These are phyloP conservation scores for Wickerhamomyces tratensis DNA, from an alignment of 805 yeast genomes.

Conservation along the genomic window DNA sequence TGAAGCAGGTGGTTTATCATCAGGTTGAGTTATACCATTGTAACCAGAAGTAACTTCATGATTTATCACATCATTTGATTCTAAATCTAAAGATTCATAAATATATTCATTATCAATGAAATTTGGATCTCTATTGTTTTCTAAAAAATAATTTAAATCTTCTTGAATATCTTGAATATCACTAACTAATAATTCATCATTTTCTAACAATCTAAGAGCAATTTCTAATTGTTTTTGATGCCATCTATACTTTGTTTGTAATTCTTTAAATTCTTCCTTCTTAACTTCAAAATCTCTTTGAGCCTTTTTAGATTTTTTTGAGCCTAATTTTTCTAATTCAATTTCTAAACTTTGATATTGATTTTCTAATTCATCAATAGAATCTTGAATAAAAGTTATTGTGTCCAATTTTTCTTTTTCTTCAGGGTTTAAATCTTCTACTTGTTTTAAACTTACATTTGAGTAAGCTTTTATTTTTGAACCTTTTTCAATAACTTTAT, in stretches of 20 bases:
- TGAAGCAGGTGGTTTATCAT: neutral
- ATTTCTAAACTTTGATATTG: conserved; percentile 74
- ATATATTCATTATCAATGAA: conserved; percentile 90
- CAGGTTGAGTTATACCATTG: conserved; percentile 4
- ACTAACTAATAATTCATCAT: conserved; percentile 69
- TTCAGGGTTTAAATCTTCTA: conserved; percentile 56
- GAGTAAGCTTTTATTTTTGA: conserved; percentile 91
- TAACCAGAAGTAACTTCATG: conserved; percentile 34
- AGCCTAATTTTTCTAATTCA: conserved; percentile 46
- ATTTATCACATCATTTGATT: conserved; percentile 41
- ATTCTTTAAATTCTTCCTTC: conserved; percentile 52
- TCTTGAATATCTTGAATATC: conserved; percentile 71
- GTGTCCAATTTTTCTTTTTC: conserved; percentile 74
- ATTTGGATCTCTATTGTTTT: conserved; percentile 83
- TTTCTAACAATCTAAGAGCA: conserved; percentile 67
- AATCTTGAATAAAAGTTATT: conserved; percentile 53
- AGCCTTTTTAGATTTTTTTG: conserved; percentile 47
- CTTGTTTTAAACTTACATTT: conserved; percentile 77
- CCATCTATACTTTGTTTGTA: conserved; percentile 63
- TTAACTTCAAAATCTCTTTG: conserved; percentile 43
- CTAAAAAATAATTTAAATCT: conserved; percentile 86
- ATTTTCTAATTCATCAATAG: conserved; percentile 69
- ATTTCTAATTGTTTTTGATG: conserved; percentile 75
- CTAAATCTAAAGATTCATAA: conserved; percentile 76
- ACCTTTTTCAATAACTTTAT: conserved; percentile 86